Base-by-base conservation (phyloP, 208 protist genomes). In the Leishmania arabica region DNA sequence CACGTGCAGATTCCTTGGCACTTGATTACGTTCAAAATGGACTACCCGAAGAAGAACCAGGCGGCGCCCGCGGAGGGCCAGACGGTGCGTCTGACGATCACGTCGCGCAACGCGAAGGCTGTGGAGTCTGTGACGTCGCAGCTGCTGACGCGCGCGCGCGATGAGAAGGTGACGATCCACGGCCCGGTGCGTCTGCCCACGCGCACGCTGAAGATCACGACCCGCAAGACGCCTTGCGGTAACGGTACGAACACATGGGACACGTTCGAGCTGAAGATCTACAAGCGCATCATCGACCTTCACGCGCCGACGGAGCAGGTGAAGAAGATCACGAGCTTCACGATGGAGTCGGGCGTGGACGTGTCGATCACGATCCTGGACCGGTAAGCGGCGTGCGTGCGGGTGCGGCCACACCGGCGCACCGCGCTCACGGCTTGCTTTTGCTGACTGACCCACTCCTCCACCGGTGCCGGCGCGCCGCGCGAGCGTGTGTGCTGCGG, bases 211-310 rank as follows among this genome's bases (percentile, higher is more conserved):
- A 95, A 93, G 82, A 98, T 99, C 85, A 99, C 99, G 65, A 99
- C 98, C 82, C 94, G 99, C 88, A 99, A 99, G 93, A 99, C 99
- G 72, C 99, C 99, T 84, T 99, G 99, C 97, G 99, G 99, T 99
- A 99, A 99, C 92, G 99, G 99, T 98, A 99, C 99, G 84, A 99
- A 99, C 92, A 99, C 99, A 66, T 99, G 98, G 98, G 99, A 99
- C 91, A 95, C 96, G 64, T 99, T 97, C 84, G 98, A 99, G 95
- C 99, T 99, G 99, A 97, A 99, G 89, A 99, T 99, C 92, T 99
- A 99, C 99, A 99, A 99, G 97, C 98, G 99, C 90, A 88, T 99
- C 75, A 99, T 99, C 85, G 98, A 99, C 91, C 92, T 99, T 62
- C 88, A 98, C 84, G 91, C 95, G 72, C 90, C 98, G 68, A 88